phyloP scores from a whole-genome alignment of 2,329 filamentous ascomycete species.

The Chalaropsis thielavioides region DNA sequence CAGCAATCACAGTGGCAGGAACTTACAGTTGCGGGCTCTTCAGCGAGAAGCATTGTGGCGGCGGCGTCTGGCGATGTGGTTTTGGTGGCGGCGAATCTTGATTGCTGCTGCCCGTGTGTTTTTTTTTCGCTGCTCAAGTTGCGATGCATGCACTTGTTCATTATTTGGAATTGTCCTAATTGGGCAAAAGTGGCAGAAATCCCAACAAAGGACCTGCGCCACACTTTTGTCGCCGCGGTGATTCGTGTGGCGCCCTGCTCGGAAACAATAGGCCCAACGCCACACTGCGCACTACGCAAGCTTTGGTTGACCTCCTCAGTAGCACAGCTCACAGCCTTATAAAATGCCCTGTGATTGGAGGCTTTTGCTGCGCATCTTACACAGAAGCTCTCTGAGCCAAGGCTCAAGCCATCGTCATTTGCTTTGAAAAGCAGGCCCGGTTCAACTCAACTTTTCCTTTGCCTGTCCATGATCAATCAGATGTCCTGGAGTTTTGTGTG shows the following conservation, averaged over 20 bases:
- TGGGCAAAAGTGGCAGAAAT: too few species aligned
- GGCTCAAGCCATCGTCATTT: not conserved
- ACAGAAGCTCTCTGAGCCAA: not conserved
- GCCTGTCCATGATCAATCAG: not conserved
- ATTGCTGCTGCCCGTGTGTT: too few species aligned
- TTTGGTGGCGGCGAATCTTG: not conserved
- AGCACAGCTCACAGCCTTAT: not conserved
- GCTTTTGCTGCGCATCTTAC: not conserved
- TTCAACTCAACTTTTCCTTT: not conserved
- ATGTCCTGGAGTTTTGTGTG: not conserved
- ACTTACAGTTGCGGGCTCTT: constrained; percentile 72
- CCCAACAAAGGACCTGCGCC: not conserved
- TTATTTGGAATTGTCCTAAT: not conserved
- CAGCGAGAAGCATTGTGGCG: constrained; percentile 75
- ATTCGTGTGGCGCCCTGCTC: constrained; percentile 6
- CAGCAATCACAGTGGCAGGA: too few species aligned
- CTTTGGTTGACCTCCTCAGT: not conserved
- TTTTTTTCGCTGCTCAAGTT: too few species aligned
- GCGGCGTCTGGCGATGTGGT: not conserved
- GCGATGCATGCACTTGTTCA: not conserved
- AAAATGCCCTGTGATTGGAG: not conserved
- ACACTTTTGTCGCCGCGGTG: not conserved
- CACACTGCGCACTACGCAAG: not conserved
- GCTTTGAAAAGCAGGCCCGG: not conserved
- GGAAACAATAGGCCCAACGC: not conserved